Base-by-base conservation (phyloP, 1,139 yeast genomes). In the Candida tropicalis region DNA sequence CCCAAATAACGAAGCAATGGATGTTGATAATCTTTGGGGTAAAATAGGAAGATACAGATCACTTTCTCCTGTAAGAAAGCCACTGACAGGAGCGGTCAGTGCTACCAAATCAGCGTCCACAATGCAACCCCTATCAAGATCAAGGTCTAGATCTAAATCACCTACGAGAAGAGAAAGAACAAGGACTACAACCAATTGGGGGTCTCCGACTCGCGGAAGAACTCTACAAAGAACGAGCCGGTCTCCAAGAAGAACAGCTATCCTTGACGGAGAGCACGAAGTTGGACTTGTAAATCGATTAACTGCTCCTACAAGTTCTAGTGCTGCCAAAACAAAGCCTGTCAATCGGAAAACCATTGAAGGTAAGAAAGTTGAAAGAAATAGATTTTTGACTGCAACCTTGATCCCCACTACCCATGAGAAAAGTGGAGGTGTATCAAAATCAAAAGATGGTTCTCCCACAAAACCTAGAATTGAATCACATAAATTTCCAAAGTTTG, bases 321-420 rank as follows among this genome's bases (percentile, higher is more conserved):
- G 68, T 47, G 62, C 65, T 4, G 66, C 65, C 5, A 67, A 64
- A 49, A 40, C 43, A 40, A 24, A 48, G 35, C 8, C 17, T 10
- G 40, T 24, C 16, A 24, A 23, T 36, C 25, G 31, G 12, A 39
- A 41, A 23, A 39, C 24, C n/a, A 16, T 28, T 16, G 46, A 48
- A 13, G 38, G 24, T 1, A 39, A 37, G 23, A 44, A 39, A 25
- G 2, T 31, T 15, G 45, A 52, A 28, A 65, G 61, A 46, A 70
- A 68, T 42, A 57, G 63, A 46, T 68, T 70, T 43, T 58, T 70
- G 35, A 65, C 74, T 0, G 68, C 75, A 3, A 63, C 68, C 3
- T 54, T 70, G 25, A 65, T 36, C n/a, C 39, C 39, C 5, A 26
- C 31, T 9, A n/a, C 18, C 2, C 16, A 10, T 16, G 31, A n/a